Base-by-base conservation (phyloP, 495 filamentous ascomycete species). In the Aspergillus carlsbadensis region DNA sequence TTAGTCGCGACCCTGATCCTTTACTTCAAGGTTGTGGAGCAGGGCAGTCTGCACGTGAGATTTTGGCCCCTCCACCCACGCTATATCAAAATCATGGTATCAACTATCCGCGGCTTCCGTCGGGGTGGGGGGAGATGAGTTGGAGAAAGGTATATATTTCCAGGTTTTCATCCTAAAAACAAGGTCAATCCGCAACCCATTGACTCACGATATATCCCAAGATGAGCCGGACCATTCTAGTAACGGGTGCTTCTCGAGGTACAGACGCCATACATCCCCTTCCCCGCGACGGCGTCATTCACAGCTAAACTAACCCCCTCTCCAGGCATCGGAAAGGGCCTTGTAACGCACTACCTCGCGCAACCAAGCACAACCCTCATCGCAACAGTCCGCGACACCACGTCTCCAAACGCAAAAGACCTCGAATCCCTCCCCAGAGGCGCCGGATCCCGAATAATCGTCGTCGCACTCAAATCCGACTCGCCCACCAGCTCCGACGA, bases 321-420 rank as follows among this genome's bases (percentile, higher is more conserved):
- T 14, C 36, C 14, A 80, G 78, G 79, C 22, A 73, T 83, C 59
- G 80, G 80, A 49, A 68, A 65, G 52, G 71, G 69, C 29, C 59
- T 83, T 15, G 46, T 66, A 10, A 39, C 56, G 26, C 36, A 56
- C 14, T 76, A 75, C 60, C 67, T 79, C 47, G 17, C 54, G 42
- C 73, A 66, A 10, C 69, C 72, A 10, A 60, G 76, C 63, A 73
- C 65, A 33, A 78, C 64, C 52, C 73, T 83, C 53, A 71, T 83
- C 51, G 76, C 67, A 33, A 70, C 66, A n/a, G 61, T 73, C 15
- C 74, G 80, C 54, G 41, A 71, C 37, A 57, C 56, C 2, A 45
- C 58, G 4, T 18, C 61, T 8, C 29, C 45, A 17, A 59, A 57
- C 7, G 29, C 65, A 6, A 48, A 62, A 18, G 36, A 57, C 6